A percentile compares a stretch with the other conserved stretches of the same genome.
Conservation (phyloP, 148 eudicot species). For the Chenopodium berlandieri region DNA sequence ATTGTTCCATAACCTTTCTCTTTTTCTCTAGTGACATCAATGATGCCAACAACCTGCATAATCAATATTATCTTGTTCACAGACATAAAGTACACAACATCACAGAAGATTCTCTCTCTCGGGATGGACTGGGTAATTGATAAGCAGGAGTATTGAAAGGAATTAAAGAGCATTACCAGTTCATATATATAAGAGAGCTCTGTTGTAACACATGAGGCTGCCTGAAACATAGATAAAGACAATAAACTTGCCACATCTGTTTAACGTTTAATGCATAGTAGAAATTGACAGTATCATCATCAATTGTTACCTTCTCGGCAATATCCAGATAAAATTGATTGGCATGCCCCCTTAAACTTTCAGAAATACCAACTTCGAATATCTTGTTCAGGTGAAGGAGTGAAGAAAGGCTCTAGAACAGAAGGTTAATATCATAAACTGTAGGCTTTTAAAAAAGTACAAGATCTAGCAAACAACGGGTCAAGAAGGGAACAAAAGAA, state of each 20-base stretch:
- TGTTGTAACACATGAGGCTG: slow-evolving; percentile 61
- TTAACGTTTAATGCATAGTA: slow-evolving; percentile 2
- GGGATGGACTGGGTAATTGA: no score
- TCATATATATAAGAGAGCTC: slow-evolving; percentile 88
- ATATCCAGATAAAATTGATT: slow-evolving; percentile 56
- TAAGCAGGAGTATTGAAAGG: background rate
- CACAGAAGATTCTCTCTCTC: no score
- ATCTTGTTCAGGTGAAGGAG: slow-evolving; percentile 85
- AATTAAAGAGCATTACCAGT: slow-evolving; percentile 59
- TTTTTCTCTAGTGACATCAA: slow-evolving; percentile 79
- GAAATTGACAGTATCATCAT: background rate
- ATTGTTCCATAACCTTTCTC: slow-evolving; percentile 83
- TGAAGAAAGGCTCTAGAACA: slow-evolving; percentile 72
- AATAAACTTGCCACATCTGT: background rate
- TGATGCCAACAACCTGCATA: slow-evolving; percentile 77
- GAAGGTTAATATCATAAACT: slow-evolving; percentile 10
- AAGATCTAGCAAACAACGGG: background rate
- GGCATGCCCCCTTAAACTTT: slow-evolving; percentile 59
- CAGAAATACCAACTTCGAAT: slow-evolving; percentile 86
- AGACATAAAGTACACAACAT: background rate
- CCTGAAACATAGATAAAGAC: slow-evolving; percentile 43
- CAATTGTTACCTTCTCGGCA: slow-evolving; percentile 56
- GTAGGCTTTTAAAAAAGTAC: background rate
- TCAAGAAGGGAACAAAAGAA: background rate
- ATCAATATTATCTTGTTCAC: slow-evolving; percentile 2